Percentiles rank a stretch among this genome's conserved stretches.
Conservation (phyloP, 345 rosid genomes). For the Clausena lansium region DNA sequence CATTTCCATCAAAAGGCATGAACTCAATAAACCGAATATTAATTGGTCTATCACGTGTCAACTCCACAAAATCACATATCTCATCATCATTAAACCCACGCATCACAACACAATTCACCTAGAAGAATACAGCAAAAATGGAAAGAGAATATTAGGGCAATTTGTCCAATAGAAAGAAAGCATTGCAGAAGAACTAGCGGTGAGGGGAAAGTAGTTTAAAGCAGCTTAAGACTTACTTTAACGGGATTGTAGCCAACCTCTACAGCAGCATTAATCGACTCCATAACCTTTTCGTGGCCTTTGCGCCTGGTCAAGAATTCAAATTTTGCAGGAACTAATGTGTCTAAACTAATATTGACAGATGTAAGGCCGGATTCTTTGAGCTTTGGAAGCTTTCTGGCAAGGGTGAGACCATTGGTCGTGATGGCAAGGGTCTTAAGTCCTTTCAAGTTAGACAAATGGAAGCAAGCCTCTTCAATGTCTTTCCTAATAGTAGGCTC, state of each 20-base stretch:
- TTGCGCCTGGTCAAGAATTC: slow-evolving; percentile 88
- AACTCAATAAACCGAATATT: slow-evolving; percentile 96
- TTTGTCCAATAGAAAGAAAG: neutral
- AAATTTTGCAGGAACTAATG: slow-evolving; percentile 82
- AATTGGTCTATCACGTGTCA: slow-evolving; percentile 74
- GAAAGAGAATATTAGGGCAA: neutral
- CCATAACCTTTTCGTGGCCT: slow-evolving; percentile 76
- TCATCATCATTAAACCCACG: slow-evolving; percentile 94
- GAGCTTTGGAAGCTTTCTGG: slow-evolving; percentile 74
- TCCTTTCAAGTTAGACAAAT: slow-evolving; percentile 72
- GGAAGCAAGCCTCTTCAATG: slow-evolving; percentile 68
- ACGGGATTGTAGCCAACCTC: slow-evolving; percentile 84
- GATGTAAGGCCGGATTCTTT: slow-evolving; percentile 70
- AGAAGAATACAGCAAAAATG: slow-evolving; percentile 8
- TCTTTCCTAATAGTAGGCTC: slow-evolving; percentile 90
- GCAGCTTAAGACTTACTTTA: slow-evolving; percentile 44
- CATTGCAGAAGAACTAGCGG: neutral
- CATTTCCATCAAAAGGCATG: slow-evolving; percentile 98
- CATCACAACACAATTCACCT: slow-evolving; percentile 97
- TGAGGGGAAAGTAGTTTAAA: neutral
- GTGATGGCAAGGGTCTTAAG: slow-evolving; percentile 80
- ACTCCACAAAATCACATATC: slow-evolving; percentile 86
- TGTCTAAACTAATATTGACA: slow-evolving; percentile 82
- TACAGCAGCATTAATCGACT: slow-evolving; percentile 74
- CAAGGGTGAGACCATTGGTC: slow-evolving; percentile 86